Conservation (phyloP, 176 grass and related monocot species). For the Avena sativa region DNA sequence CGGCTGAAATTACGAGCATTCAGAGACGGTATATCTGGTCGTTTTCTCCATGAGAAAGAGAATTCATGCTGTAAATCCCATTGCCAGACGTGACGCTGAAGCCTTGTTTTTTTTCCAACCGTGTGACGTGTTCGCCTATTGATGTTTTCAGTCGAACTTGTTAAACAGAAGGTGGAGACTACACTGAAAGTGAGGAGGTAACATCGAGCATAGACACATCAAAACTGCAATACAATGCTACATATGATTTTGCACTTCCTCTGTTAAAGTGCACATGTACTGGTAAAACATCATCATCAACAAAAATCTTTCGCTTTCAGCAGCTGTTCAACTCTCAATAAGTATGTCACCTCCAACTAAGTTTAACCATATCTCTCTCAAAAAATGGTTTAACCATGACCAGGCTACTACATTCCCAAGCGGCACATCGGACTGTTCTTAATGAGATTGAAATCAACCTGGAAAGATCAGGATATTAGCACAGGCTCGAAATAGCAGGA, state of each 20-base stretch:
- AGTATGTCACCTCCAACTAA: constrained; percentile 21
- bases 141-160: neutral
- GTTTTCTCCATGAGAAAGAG: too few species aligned
- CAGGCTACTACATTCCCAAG: constrained; percentile 54
- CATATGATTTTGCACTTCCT: neutral
- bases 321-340: neutral
- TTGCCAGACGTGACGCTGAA: too few species aligned
- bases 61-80: too few species aligned
- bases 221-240: neutral
- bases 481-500: neutral
- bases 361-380: too few species aligned
- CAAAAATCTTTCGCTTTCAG: neutral
- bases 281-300: neutral
- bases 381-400: too few species aligned
- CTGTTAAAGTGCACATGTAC: neutral
- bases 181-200: neutral
- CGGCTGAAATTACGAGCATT: too few species aligned
- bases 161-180: neutral
- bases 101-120: too few species aligned
- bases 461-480: constrained; percentile 36
- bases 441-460: constrained; percentile 92
- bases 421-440: constrained; percentile 75
- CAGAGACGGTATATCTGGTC: too few species aligned
- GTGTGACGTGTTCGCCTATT: too few species aligned
- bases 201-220: neutral